Evolutionary conservation across 495 filamentous ascomycete genomes (phyloP), one percentile per base, ranked within the genome.

Genomic region (Polyplosphaeria fusca): DNA sequence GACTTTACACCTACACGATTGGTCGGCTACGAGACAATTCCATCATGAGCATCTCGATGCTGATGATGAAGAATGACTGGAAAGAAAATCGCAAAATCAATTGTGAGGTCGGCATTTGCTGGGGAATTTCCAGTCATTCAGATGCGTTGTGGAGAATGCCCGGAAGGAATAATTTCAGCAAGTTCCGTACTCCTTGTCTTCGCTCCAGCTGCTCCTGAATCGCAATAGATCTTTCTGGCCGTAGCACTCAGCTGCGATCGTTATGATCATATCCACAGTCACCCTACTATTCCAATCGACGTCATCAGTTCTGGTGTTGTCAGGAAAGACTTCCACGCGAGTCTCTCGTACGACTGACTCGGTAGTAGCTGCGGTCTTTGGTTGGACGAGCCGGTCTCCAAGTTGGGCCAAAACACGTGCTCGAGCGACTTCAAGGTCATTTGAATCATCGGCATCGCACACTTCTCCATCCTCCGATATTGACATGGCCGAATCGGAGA

Each of bases 201-300:
- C 9, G 20, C 5, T 19, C 70, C 70, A 73, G 4, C 27, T 25
- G 24, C 86, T 78, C 38, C 89, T 77, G 46, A 82, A 84, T 63
- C 84, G 81, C 43, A 97, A 73, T 28, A 98, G 72, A 71, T 98
- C 93, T 52, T 84, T 77, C 73, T 98, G 93, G 2, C 93, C 91
- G 70, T 87, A 98, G 63, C 86, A 83, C 71, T 96, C 90, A 60
- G 90, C 93, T 35, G 87, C 86, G 24, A 98, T 77, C 0, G 88
- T 91, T 48, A 98, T 77, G 53, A 96, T 88, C 88, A 95, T 95
- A 68, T 96, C 92, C 20, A 66, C 28, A 5, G 59, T 62, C 20
- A 51, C 54, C 19, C 39, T 30, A 5, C 52, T 65, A 37, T 65
- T 65, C 22, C 27, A 26, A 19, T 56, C 47, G 18, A 43, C 4